Base-by-base conservation (phyloP, 495 filamentous ascomycete genomes). In the Glonium stellatum region DNA sequence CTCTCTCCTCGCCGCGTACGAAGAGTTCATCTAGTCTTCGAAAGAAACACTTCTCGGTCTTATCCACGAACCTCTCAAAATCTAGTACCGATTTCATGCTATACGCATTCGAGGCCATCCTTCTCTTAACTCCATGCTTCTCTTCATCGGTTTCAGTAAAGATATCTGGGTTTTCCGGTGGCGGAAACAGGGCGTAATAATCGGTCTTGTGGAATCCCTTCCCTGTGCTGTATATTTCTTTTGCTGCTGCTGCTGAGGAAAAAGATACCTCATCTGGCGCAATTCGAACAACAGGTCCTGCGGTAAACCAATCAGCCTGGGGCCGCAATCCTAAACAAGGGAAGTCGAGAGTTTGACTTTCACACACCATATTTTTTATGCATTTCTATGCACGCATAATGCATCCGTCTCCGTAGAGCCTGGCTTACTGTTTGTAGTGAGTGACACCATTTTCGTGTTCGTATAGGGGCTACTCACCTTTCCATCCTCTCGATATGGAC, bases 91-190 rank as follows among this genome's bases (percentile, higher is more conserved):
- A 8, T 15, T 8, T 15, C 36, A 39, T 8, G 15, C 36, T 39
- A 39, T 39, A 39, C 36, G 36, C 8, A 54, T 78, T 76, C 44
- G 76, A 77, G 46, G 80, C 79, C 34, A 81, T 79, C 44, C 79
- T 73, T 68, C 82, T 82, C 74, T 80, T 80, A 54, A 74, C 69
- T 1, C 78, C 79, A 69, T 82, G 79, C 41, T 79, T 75, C 54
- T 78, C 73, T 71, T 83, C 80, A 54, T 77, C 69, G 8, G 70
- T 75, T 69, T 81, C 79, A 50, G 79, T 81, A 70, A 83, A 83
- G 69, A 82, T 80, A 50, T 82, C 80, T n/a, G 78, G 79, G 67
- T 81, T 81, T 65, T 81, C 79, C 1, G 79, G 76, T 6, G 79
- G 78, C 31, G 79, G 79, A 63, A 81, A 81, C 15, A 81, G 78